Conservation (phyloP, 2,329 filamentous ascomycete genomes). For the Aspergillus sp. region DNA sequence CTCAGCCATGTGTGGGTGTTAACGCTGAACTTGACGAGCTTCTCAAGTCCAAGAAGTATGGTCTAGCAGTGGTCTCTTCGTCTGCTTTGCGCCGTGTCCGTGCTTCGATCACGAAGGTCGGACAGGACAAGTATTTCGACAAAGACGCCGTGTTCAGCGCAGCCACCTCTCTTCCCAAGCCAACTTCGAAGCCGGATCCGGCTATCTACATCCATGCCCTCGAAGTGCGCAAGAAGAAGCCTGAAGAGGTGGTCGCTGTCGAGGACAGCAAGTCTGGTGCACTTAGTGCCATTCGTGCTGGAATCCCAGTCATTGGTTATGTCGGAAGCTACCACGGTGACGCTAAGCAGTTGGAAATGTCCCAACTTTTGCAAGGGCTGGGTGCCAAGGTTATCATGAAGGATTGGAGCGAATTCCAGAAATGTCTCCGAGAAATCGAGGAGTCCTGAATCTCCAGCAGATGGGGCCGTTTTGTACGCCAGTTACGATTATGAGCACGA, state of each 20-base stretch:
- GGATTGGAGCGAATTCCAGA: conserved; percentile 50
- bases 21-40: conserved; percentile 68
- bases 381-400: conserved; percentile 64
- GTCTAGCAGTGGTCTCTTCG: conserved; percentile 77
- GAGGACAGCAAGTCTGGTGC: conserved; percentile 89
- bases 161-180: conserved; percentile 72
- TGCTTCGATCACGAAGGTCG: conserved; percentile 76
- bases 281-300: conserved; percentile 72
- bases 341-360: conserved; percentile 66
- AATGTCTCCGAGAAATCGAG: conserved; percentile 48
- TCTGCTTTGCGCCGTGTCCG: conserved; percentile 76
- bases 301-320: conserved; percentile 80
- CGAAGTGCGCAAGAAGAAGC: conserved; percentile 68
- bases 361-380: conserved; percentile 59
- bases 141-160: conserved; percentile 76
- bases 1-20: conserved; percentile 68
- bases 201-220: conserved; percentile 82
- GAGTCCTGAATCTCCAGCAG: conserved; percentile 17
- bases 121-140: conserved; percentile 78
- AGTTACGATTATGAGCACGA: conserved; percentile 23
- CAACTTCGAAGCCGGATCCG: conserved; percentile 89
- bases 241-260: conserved; percentile 73
- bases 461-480: conserved; percentile 11
- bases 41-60: conserved; percentile 63
- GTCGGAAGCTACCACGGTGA: conserved; percentile 71